phyloP scores from a whole-genome alignment of 495 filamentous ascomycete genomes.

The Hypoxylon lienhwacheense region DNA sequence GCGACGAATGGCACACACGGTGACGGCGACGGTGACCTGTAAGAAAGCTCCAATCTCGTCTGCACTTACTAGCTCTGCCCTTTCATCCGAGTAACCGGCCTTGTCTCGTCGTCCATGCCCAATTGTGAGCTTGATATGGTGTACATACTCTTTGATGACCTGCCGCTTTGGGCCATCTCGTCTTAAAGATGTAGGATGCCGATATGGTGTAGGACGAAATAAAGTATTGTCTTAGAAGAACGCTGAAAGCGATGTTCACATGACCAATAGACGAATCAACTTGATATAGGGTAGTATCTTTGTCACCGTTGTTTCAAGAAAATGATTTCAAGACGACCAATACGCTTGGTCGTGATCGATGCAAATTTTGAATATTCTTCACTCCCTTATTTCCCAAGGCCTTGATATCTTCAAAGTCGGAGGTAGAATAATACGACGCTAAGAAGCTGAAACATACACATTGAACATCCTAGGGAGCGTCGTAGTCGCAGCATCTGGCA shows the following conservation, averaged over 20 bases:
- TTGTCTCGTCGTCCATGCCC: neutral
- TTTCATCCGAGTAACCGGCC: conserved; percentile 11
- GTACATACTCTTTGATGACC: conserved; percentile 15
- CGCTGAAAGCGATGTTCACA: conserved; percentile 18
- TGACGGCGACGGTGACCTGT: no score
- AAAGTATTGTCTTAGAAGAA: conserved; percentile 16
- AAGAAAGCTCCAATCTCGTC: neutral
- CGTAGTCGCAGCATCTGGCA: conserved; percentile 8
- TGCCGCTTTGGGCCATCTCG: conserved; percentile 17
- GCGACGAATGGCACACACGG: conserved; percentile 1
- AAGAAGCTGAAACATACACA: no score
- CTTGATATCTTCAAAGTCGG: conserved; percentile 4
- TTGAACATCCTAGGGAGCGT: conserved; percentile 10
- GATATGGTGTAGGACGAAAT: conserved; percentile 12
- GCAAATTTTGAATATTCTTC: neutral
- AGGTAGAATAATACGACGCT: conserved; percentile 2
- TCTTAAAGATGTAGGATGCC: conserved; percentile 7
- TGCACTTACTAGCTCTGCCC: neutral
- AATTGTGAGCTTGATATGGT: conserved; percentile 4
- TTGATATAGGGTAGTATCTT: conserved; percentile 1
- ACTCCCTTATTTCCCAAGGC: neutral
- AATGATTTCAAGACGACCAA: neutral
- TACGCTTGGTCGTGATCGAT: neutral
- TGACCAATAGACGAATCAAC: conserved; percentile 11
- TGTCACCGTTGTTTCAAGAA: neutral